phyloP scores from a whole-genome alignment of 306 rosid species.

The Vicia faba region DNA sequence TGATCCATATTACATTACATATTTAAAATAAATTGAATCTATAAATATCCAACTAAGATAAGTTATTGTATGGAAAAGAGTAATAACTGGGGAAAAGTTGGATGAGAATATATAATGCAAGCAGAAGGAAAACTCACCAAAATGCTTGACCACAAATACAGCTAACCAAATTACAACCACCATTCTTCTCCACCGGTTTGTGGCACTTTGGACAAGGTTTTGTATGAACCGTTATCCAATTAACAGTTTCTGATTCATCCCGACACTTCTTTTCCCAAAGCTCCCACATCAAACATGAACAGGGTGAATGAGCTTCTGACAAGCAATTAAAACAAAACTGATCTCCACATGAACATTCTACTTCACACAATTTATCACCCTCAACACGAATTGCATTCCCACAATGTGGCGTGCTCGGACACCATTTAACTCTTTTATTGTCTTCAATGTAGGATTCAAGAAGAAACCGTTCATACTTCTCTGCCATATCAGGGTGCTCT shows the following conservation, averaged over 20 bases:
- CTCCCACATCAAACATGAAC: conserved; percentile 96
- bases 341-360: conserved; percentile 88
- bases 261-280: conserved; percentile 90
- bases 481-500: conserved; percentile 69
- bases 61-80: conserved; percentile 11
- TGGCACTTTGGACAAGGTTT: conserved; percentile 95
- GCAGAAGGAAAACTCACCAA: conserved; percentile 63
- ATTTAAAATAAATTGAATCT: not conserved
- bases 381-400: conserved; percentile 91
- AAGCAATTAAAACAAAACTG: conserved; percentile 91
- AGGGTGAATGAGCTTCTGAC: conserved; percentile 89
- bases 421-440: conserved; percentile 92
- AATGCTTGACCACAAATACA: conserved; percentile 96
- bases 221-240: conserved; percentile 96
- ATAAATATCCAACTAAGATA: not conserved
- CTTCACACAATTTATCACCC: conserved; percentile 80
- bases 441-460: conserved; percentile 97
- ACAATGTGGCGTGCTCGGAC: conserved; percentile 94
- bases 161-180: conserved; percentile 97
- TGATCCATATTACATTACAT: not conserved
- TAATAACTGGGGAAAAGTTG: conserved; percentile 19
- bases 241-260: conserved; percentile 98
- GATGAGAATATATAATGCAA: conserved; percentile 13
- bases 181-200: conserved; percentile 96
- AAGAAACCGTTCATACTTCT: conserved; percentile 90